Evolutionary conservation across 345 rosid species (phyloP).

Genomic region (Microcos paniculata): DNA sequence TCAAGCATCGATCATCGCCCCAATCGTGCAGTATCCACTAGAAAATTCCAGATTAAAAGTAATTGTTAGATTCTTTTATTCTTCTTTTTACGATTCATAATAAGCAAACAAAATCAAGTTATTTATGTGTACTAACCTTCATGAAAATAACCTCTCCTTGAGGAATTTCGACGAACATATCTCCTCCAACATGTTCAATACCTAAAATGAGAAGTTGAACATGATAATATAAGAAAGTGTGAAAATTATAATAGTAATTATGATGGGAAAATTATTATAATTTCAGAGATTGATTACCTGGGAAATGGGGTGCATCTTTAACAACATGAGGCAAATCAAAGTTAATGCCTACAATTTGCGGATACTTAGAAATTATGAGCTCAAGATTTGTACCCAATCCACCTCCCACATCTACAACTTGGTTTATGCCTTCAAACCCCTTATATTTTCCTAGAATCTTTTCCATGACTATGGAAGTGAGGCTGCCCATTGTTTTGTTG

Average conservation of each 20-base stretch:
- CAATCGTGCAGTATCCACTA: conserved; percentile 33
- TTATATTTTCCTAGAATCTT: conserved; percentile 28
- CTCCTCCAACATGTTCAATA: conserved; percentile 38
- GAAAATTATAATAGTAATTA: no score
- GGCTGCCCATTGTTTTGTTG: conserved; percentile 29
- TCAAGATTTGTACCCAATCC: conserved; percentile 30
- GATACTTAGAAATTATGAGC: conserved; percentile 37
- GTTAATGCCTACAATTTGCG: conserved; percentile 46
- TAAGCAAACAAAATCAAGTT: neutral
- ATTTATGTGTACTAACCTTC: conserved; percentile 24
- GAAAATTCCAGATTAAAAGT: neutral
- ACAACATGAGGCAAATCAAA: conserved; percentile 40
- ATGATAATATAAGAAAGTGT: no score
- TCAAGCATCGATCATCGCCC: conserved; percentile 18
- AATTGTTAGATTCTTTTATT: neutral
- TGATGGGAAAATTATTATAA: no score
- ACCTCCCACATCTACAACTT: conserved; percentile 40
- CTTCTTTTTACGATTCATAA: no score
- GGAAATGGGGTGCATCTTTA: conserved; percentile 28
- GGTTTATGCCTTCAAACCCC: conserved; percentile 32
- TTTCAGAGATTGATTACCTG: conserved; percentile 34
- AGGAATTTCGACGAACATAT: conserved; percentile 40
- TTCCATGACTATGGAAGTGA: conserved; percentile 23
- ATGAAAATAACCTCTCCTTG: conserved; percentile 43
- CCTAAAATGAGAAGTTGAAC: conserved; percentile 1